Base-by-base conservation (phyloP, 192 early-diverging fungal species). In the Backusella macrospora region DNA sequence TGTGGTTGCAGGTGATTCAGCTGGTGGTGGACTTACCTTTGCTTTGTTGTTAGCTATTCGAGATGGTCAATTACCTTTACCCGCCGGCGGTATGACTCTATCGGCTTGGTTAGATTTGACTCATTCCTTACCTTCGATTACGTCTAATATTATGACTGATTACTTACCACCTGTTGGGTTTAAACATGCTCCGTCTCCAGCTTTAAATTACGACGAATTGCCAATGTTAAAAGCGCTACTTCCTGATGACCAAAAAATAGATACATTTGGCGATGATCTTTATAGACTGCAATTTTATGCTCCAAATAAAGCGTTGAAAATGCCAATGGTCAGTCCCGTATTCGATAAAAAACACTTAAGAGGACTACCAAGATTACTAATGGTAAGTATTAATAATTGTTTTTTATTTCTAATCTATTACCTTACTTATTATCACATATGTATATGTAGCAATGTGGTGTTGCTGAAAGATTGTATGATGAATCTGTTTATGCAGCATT, bases 61-160 rank as follows among this genome's bases (percentile, higher is more conserved):
- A 34, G 86, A 92, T 70, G 77, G 82, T 34, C 79, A 82, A 0
- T 49, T 92, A 37, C 86, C 85, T 13, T 63, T 87, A 47, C 87
- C 90, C 8, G 89, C 80, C 15, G 90, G 86, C 4, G 80, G 79
- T 0, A 82, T 86, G 40, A 78, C 83, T 0, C 68, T 89, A 68
- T 90, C 88, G 45, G 91, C 92, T 12, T 95, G 93, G 93, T 18
- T 86, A 7, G 86, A 87, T 73, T 59, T 87, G 15, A 77, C 85
- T 16, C 80, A 84, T 48, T 86, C 83, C 0, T 70, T 83, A 65
- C 86, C 84, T 15, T 86, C 83, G 15, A 71, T 83, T 1, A n/a
- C 73, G 12, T 43, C 68, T 5, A 79, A 81, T 18, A 47, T 69
- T 1, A 16, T 47, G 9, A 82, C 79, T 1, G 86, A 87, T 34